Percentiles rank a stretch among this genome's conserved stretches.
Evolutionary conservation across 352 stramenopile species (phyloP).

Genomic region (Plasmopara viticola): DNA sequence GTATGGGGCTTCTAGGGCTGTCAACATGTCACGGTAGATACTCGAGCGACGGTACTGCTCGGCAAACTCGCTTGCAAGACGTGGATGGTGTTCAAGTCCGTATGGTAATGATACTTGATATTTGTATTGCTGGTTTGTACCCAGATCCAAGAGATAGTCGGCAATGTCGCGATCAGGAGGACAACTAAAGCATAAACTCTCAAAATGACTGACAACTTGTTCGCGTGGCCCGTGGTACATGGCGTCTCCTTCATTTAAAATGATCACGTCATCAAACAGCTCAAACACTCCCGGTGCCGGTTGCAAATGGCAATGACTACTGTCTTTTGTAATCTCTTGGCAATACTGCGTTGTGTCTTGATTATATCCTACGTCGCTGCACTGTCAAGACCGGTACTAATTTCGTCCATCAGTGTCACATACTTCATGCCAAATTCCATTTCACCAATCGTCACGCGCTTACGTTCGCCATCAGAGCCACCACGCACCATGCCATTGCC

Average conservation of each 20-base stretch:
- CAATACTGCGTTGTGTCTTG: constrained; percentile 36
- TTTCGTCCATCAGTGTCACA: constrained; percentile 79
- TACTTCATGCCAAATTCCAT: constrained; percentile 82
- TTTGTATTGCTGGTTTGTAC: constrained; percentile 33
- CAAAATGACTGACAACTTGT: constrained; percentile 41
- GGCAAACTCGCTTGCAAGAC: constrained; percentile 27
- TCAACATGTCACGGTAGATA: constrained; percentile 24
- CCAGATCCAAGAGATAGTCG: constrained; percentile 42
- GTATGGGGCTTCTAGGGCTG: constrained; percentile 21
- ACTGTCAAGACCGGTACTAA: constrained; percentile 59
- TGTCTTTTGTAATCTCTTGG: constrained; percentile 41
- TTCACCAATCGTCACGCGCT: constrained; percentile 67
- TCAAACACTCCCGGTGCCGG: constrained; percentile 54
- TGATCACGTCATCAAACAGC: constrained; percentile 49
- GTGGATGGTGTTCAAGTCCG: constrained; percentile 18
- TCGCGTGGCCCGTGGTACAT: constrained; percentile 42
- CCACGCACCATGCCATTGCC: constrained; percentile 53
- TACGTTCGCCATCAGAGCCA: constrained; percentile 62
- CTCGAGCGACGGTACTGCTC: constrained; percentile 26
- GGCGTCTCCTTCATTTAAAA: constrained; percentile 36
- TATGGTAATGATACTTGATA: constrained; percentile 22
- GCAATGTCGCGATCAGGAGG: constrained; percentile 33
- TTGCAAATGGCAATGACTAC: constrained; percentile 78
- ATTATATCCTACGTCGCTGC: constrained; percentile 53
- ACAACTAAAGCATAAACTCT: constrained; percentile 22